A percentile compares a stretch with the other conserved stretches of the same genome.
phyloP scores from a whole-genome alignment of 1,284 basidiomycete genomes.

The Takashimella koratensis region DNA sequence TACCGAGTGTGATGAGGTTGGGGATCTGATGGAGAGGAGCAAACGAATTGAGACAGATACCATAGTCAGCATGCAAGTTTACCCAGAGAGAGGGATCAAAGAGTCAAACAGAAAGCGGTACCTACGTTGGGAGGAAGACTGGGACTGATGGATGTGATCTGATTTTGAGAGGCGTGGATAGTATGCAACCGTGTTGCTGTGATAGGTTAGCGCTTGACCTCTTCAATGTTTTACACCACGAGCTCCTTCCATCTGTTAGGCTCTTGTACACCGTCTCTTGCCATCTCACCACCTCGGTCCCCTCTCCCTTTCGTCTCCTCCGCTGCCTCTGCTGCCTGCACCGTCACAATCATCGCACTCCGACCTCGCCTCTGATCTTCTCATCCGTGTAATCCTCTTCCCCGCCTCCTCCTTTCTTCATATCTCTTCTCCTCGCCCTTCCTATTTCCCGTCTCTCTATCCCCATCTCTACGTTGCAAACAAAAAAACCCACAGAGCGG shows the following conservation, averaged over 20 bases:
- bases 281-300: too few species aligned
- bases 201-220: too few species aligned
- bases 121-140: conserved; percentile 45
- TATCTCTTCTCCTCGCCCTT: not conserved
- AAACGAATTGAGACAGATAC: conserved; percentile 49
- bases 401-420: too few species aligned
- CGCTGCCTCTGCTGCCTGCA: too few species aligned
- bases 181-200: conserved; percentile 79
- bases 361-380: too few species aligned
- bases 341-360: too few species aligned
- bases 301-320: too few species aligned
- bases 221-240: too few species aligned
- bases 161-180: conserved; percentile 95
- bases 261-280: too few species aligned
- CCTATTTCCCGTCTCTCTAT: not conserved
- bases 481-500: conserved; percentile 57
- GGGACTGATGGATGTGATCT: conserved; percentile 73
- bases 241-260: too few species aligned
- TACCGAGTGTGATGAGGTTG: conserved; percentile 47
- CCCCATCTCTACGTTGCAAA: not conserved
- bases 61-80: conserved; percentile 84
- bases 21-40: conserved; percentile 45
- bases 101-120: conserved; percentile 57
- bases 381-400: too few species aligned
- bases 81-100: conserved; percentile 86